Percentiles rank a stretch among this genome's conserved stretches.
phyloP scores from a whole-genome alignment of 2,329 filamentous ascomycete species.

The Aspergillus aculeatus region DNA sequence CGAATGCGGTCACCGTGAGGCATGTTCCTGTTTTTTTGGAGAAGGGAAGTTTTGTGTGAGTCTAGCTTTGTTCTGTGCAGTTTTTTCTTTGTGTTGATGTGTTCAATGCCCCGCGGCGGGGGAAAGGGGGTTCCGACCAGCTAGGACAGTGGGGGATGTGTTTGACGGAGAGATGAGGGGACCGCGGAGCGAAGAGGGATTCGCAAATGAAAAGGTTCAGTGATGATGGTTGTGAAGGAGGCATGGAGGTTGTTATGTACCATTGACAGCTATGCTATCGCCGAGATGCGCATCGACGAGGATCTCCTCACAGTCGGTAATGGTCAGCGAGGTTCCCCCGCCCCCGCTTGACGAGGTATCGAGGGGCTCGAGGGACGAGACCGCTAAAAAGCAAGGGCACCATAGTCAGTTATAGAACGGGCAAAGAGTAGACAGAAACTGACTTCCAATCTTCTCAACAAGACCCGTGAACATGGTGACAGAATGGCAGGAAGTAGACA shows the following conservation, averaged over 20 bases:
- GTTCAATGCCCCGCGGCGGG: not conserved
- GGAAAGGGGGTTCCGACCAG: not conserved
- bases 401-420: not conserved
- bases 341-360: conserved; percentile 69
- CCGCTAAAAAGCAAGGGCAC: conserved; percentile 55
- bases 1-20: conserved; percentile 81
- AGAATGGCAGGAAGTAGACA: not conserved
- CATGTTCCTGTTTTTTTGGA: conserved; percentile 61
- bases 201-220: too few relatives aligned
- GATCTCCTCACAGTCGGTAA: conserved; percentile 72
- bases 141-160: not conserved
- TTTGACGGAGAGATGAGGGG: not conserved
- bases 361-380: conserved; percentile 76
- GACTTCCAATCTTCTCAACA: conserved; percentile 89
- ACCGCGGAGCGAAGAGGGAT: too few relatives aligned
- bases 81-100: too few relatives aligned
- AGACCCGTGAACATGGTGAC: conserved; percentile 87
- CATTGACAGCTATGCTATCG: conserved; percentile 94
- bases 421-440: conserved; percentile 37
- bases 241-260: conserved; percentile 40
- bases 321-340: conserved; percentile 86
- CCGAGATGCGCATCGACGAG: conserved; percentile 81
- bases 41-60: not conserved
- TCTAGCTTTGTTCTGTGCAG: not conserved
- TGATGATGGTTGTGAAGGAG: not conserved